These are phyloP conservation scores for Avena atlantica DNA, from an alignment of 176 grass and related monocot genomes.

Conservation along the genomic window DNA sequence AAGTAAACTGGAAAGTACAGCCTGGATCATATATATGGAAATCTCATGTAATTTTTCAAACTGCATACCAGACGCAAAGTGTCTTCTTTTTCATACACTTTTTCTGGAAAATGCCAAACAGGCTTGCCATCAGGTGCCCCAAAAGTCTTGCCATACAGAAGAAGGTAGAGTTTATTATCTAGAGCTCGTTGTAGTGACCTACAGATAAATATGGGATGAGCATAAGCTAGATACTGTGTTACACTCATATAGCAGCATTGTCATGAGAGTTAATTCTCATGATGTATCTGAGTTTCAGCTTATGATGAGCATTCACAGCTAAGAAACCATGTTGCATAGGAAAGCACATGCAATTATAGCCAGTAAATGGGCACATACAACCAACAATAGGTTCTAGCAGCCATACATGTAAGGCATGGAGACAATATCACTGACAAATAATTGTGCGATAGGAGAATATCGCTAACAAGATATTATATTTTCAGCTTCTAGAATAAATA, in stretches of 20 bases:
- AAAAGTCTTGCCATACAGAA: conserved; percentile 70
- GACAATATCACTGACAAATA: conserved; percentile 3
- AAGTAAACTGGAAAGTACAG: background rate
- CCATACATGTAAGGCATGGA: background rate
- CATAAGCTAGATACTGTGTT: background rate
- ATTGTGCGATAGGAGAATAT: background rate
- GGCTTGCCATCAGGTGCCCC: conserved; percentile 68
- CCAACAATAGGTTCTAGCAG: background rate
- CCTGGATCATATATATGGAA: background rate
- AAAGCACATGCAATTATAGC: background rate
- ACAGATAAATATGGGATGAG: conserved; percentile 35
- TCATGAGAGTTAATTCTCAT: conserved; percentile 15
- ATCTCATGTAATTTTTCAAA: conserved; percentile 3
- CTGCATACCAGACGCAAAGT: conserved; percentile 71
- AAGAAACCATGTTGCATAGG: background rate
- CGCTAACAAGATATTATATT: conserved; percentile 1
- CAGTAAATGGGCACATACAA: background rate
- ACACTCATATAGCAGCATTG: background rate
- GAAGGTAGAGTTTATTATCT: conserved; percentile 90
- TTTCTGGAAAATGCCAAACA: conserved; percentile 96
- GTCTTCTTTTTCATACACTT: conserved; percentile 92
- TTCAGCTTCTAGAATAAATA: conserved; percentile 7
- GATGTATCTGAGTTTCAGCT: conserved; percentile 16
- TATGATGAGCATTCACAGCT: background rate
- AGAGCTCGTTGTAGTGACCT: conserved; percentile 92